Evolutionary conservation across 169 alveolate species (phyloP), one percentile per base, ranked within the genome.

Genomic region (Babesia ovata): DNA sequence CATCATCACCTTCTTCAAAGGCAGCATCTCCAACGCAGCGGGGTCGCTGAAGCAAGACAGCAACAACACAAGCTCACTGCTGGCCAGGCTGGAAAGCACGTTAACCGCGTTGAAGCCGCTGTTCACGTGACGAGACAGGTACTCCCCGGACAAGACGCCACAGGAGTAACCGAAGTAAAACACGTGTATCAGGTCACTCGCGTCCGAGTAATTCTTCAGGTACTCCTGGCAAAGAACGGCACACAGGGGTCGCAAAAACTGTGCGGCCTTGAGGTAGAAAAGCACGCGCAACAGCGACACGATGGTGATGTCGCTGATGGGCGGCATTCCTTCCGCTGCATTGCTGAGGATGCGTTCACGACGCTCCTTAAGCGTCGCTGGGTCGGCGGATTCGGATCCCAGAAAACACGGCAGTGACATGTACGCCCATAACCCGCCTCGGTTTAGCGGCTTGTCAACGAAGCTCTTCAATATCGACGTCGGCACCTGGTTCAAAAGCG

Each of bases 341-440:
- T 42, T 11, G 26, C 24, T 16, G 45, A 72, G 45, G 14, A 71
- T 63, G 19, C 66, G 53, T 22, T n/a, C 59, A 6, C 22, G 36
- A 8, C 85, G 56, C n/a, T 81, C 78, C 13, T 36, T 45, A 9
- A 29, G 57, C 13, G 46, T 48, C 9, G 45, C 26, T 7, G 57
- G 69, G 45, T 75, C 76, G 11, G 59, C 58, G 21, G 29, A 14
- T 1, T 22, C 60, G 22, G 60, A 39, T 33, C 69, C 63, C 58
- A 81, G 42, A 22, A 81, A 65, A 24, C 50, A 48, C 17, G 88
- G 88, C 21, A 52, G 53, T 24, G 77, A 72, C 71, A 63, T 57
- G 71, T 71, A 81, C 45, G 88, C 88, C 88, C 88, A 81, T 16
- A 53, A 19, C 19, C 88, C 88, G 16, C 88, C 88, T 36, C 78